These are phyloP conservation scores for Ophiostoma sp. DNA, from an alignment of 2,329 filamentous ascomycete species.

Conservation along the genomic window DNA sequence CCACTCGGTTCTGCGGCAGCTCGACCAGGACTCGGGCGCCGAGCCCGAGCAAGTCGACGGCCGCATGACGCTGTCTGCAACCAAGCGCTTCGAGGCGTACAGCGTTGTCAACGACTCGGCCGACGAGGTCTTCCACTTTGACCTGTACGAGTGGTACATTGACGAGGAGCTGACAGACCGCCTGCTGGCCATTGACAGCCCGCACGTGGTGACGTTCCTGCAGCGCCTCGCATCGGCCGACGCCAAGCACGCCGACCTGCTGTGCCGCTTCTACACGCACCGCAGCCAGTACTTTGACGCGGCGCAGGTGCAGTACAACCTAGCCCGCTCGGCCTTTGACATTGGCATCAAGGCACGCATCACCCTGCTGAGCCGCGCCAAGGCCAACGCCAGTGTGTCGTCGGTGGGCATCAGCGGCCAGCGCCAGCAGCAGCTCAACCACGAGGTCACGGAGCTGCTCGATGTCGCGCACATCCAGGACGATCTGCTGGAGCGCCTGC, in stretches of 20 bases:
- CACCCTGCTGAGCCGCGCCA: slow-evolving; percentile 81
- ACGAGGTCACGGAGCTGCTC: slow-evolving; percentile 77
- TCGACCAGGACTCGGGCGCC: slow-evolving; percentile 64
- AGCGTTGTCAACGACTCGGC: slow-evolving; percentile 79
- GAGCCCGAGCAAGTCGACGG: slow-evolving; percentile 75
- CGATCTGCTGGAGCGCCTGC: slow-evolving; percentile 75
- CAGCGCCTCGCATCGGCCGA: slow-evolving; percentile 67
- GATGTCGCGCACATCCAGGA: slow-evolving; percentile 95
- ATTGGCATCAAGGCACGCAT: slow-evolving; percentile 81
- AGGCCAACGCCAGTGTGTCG: slow-evolving; percentile 83
- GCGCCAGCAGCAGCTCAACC: slow-evolving; percentile 76
- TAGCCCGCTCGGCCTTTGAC: slow-evolving; percentile 74
- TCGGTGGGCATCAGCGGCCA: slow-evolving; percentile 72
- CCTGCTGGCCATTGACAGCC: slow-evolving; percentile 76
- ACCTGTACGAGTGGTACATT: slow-evolving; percentile 98
- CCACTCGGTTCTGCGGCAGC: slow-evolving; percentile 69
- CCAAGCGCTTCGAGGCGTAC: slow-evolving; percentile 82
- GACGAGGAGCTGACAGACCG: slow-evolving; percentile 77
- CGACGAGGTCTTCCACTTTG: slow-evolving; percentile 92
- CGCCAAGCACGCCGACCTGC: slow-evolving; percentile 75
- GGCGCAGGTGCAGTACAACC: slow-evolving; percentile 74
- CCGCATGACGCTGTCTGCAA: slow-evolving; percentile 66
- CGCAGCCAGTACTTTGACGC: slow-evolving; percentile 79
- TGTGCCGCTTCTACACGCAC: slow-evolving; percentile 89
- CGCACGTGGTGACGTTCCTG: slow-evolving; percentile 81